Evolutionary conservation across 768 basidiomycete genomes (phyloP), one percentile per base, ranked within the genome.

Genomic region (Hortiboletus flavorubellus): DNA sequence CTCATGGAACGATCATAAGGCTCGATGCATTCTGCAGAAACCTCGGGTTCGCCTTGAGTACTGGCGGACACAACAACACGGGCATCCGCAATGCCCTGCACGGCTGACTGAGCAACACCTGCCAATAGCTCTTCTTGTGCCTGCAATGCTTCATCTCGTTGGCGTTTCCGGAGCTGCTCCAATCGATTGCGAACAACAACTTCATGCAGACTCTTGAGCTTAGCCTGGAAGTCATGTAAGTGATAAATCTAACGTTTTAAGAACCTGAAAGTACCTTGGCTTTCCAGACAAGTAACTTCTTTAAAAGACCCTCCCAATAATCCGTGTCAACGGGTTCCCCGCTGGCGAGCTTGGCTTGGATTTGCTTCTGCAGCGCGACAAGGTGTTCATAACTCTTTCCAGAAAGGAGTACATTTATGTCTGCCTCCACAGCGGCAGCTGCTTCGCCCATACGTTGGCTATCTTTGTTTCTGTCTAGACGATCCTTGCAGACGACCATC

Each of bases 301-400:
- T 91, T 53, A 98, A 72, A 8, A 99, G 74, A 45, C 84, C 80
- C 72, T 98, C 97, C 97, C 97, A 99, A 68, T 98, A 99, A 70
- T 99, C 97, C 11, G 86, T 90, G 72, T 99, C 97, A 35, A 99
- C 82, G 2, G 94, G 94, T 72, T 98, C 95, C 34, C 94, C 92
- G 59, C 93, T 92, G 0, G 83, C 76, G 4, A 98, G 81, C 71
- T 98, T 98, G 48, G 80, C 80, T 65, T 94, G 93, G 11, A 98
- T 87, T 65, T 87, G 86, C 53, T 82, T 80, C 71, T 99, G 97
- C 45, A 99, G 77, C 31, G 80, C 80, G 26, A 81, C 79, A 40
- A 99, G 81, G 60, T 97, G 87, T 5, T 93, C 87, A 56, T 92
- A 88, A 6, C 88, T 81, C 74, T 98, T 95, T 37, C 90, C 91